Evolutionary conservation across 805 yeast species (phyloP).

Genomic region (Saccharomycopsis sp.): DNA sequence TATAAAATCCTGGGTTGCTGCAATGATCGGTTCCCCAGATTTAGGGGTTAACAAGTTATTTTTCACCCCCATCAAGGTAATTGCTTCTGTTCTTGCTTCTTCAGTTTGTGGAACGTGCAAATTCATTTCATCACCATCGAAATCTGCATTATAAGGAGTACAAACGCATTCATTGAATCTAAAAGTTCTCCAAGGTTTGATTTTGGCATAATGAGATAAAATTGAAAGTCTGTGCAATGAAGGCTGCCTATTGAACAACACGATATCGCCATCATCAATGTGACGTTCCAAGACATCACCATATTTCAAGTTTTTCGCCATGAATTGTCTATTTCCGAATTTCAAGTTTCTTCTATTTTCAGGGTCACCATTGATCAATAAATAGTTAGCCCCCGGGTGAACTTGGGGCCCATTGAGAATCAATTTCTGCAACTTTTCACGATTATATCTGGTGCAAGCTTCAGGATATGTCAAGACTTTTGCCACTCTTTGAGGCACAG

Average conservation of each 20-base stretch:
- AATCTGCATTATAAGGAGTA: conserved; percentile 98
- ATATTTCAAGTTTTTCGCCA: conserved; percentile 66
- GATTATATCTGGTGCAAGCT: conserved; percentile 81
- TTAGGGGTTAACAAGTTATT: conserved; percentile 91
- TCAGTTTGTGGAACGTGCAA: conserved; percentile 98
- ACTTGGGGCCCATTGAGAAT: conserved; percentile 76
- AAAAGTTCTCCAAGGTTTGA: conserved; percentile 97
- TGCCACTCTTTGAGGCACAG: conserved; percentile 96
- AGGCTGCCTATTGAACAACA: conserved; percentile 94
- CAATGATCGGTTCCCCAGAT: conserved; percentile 98
- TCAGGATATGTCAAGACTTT: conserved; percentile 95
- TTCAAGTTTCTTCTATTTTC: conserved; percentile 78
- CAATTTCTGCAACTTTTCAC: conserved; percentile 62
- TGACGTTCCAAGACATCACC: conserved; percentile 97
- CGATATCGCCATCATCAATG: conserved; percentile 94
- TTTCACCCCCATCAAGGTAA: conserved; percentile 95
- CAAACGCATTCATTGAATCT: conserved; percentile 97
- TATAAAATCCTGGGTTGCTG: conserved; percentile 98
- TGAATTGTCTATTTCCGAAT: conserved; percentile 72
- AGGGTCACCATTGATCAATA: conserved; percentile 69
- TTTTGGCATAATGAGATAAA: conserved; percentile 89
- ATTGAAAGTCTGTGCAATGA: conserved; percentile 92
- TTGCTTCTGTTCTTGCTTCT: conserved; percentile 98
- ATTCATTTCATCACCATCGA: conserved; percentile 99
- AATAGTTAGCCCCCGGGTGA: conserved; percentile 96